Base-by-base conservation (phyloP, 257 asterid genomes). In the Anisodus tanguticus region DNA sequence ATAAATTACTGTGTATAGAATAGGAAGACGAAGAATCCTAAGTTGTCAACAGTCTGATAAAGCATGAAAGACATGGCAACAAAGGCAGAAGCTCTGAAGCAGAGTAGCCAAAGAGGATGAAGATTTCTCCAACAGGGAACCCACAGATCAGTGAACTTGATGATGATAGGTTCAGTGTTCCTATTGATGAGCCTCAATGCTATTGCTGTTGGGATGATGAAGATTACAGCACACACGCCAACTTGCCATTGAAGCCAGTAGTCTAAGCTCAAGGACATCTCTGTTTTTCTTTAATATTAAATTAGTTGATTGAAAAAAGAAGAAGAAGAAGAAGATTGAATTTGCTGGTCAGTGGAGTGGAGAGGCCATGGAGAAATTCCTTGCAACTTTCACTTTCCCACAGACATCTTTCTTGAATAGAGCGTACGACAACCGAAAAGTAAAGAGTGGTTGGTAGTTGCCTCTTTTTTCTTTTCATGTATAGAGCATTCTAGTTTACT, bases 191-290 rank as follows among this genome's bases (percentile, higher is more conserved):
- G 72, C 19, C 62, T 43, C 83, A 89, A 17, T 0, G 95, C 91
- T 11, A 84, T 6, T 2, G 83, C 81, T 8, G 92, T 35, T 7
- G 99, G 94, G 81, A 94, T 80, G 69, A 85, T 26, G 86, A 92
- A 15, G 86, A 95, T 84, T 77, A 92, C 67, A 9, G 91, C 95
- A 84, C 91, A 89, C 1, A 91, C 85, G 11, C 80, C 82, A 6
- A 95, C 96, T 88, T 93, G 97, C 98, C 97, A 94, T 85, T 85
- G 93, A 82, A 94, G 67, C 98, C 99, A 93, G 84, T 91, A 92
- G 0, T 78, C 86, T 60, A 85, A 41, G 12, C 90, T 86, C 51
- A 59, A 47, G 16, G 67, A 53, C 79, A 57, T 51, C 35, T 41
- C 51, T 79, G 22, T 60, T 62, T 22, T 62, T 3, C 13, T 19